Evolutionary conservation across 2,329 filamentous ascomycete species (phyloP).

Genomic region (Ophiostoma ips): DNA sequence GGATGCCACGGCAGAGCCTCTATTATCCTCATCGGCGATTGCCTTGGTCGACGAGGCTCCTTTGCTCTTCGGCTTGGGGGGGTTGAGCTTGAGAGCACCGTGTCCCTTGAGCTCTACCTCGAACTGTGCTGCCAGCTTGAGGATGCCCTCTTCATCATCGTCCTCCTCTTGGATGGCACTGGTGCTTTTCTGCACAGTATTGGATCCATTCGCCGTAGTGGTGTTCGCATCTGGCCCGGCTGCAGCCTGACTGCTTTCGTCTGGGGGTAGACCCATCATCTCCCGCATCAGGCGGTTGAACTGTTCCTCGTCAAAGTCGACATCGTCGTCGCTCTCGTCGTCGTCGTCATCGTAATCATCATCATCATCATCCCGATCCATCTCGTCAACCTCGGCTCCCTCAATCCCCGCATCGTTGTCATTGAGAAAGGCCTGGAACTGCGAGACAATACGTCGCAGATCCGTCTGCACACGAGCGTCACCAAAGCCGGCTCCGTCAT

Average conservation of each 20-base stretch:
- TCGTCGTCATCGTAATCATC: slow-evolving; percentile 38
- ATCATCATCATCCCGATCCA: slow-evolving; percentile 44
- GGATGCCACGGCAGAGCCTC: not conserved
- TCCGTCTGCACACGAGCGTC: slow-evolving; percentile 57
- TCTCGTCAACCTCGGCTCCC: slow-evolving; percentile 59
- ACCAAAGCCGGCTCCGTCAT: slow-evolving; percentile 38
- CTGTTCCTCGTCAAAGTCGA: slow-evolving; percentile 71
- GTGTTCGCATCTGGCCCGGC: too few relatives aligned
- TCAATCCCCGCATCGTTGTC: slow-evolving; percentile 71
- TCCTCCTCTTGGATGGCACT: not conserved
- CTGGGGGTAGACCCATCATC: slow-evolving; percentile 59
- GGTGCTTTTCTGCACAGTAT: too few relatives aligned
- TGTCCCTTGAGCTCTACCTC: slow-evolving; percentile 58
- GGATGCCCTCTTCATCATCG: slow-evolving; percentile 38
- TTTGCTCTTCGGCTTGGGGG: slow-evolving; percentile 18
- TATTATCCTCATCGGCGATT: not conserved
- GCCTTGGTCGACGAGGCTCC: slow-evolving; percentile 10
- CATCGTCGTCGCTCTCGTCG: slow-evolving; percentile 48
- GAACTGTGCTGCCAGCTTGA: slow-evolving; percentile 52
- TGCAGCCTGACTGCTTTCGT: not conserved
- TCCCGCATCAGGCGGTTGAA: slow-evolving; percentile 82
- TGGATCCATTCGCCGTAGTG: not conserved
- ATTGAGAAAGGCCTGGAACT: slow-evolving; percentile 86
- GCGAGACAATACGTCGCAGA: slow-evolving; percentile 77
- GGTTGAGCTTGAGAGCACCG: slow-evolving; percentile 48